Evolutionary conservation across 768 basidiomycete species (phyloP).

Genomic region (Suillus brevipes): DNA sequence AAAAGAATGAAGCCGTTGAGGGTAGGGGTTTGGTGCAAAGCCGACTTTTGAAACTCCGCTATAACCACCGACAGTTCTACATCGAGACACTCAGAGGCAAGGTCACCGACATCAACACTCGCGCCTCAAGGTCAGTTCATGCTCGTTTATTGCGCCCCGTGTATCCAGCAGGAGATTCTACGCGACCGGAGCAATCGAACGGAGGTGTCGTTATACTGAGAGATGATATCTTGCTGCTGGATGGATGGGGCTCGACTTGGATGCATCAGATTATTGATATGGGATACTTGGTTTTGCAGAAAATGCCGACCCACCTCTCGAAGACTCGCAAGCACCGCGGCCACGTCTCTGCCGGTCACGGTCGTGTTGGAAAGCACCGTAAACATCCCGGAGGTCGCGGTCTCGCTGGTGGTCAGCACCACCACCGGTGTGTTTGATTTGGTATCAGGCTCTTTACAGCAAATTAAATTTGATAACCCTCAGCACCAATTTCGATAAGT

Average conservation of each 20-base stretch:
- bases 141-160: conserved; percentile 22
- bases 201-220: conserved; percentile 19
- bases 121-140: conserved; percentile 69
- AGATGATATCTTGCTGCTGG: conserved; percentile 44
- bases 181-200: conserved; percentile 12
- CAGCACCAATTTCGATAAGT: conserved; percentile 97
- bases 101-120: conserved; percentile 45
- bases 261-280: conserved; percentile 32
- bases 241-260: conserved; percentile 44
- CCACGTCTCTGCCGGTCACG: conserved; percentile 99
- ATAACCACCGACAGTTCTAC: conserved; percentile 9
- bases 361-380: conserved; percentile 99
- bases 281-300: conserved; percentile 30
- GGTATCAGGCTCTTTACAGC: not conserved
- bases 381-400: conserved; percentile 99
- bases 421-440: conserved; percentile 78
- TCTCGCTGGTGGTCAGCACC: conserved; percentile 99
- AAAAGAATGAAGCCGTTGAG: conserved; percentile 25
- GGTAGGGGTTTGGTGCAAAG: conserved; percentile 25
- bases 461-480: conserved; percentile 5
- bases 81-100: conserved; percentile 5
- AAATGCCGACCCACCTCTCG: conserved; percentile 94
- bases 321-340: conserved; percentile 99
- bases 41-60: conserved; percentile 28
- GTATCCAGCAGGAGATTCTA: conserved; percentile 19